Conservation (phyloP, 176 grass and related monocot species). For the Oropetium thomaeum region DNA sequence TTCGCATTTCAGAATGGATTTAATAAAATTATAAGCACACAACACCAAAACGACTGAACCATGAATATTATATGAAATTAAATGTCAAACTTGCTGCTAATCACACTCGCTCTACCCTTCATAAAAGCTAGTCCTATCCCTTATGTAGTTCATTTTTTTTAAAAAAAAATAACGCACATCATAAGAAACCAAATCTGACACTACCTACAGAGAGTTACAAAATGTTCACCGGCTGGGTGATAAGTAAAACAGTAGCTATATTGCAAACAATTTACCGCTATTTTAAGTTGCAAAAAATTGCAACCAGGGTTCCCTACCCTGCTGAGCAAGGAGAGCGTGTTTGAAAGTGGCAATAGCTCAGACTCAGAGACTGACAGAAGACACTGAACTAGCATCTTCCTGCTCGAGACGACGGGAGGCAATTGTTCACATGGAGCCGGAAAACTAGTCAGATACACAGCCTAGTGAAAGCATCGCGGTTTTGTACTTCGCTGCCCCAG, state of each 20-base stretch:
- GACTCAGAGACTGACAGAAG: background rate
- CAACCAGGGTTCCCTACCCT: background rate
- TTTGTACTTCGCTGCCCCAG: constrained; percentile 10
- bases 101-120: background rate
- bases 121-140: background rate
- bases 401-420: background rate
- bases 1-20: background rate
- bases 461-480: background rate
- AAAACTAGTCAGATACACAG: background rate
- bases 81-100: background rate
- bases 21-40: background rate
- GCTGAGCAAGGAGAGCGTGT: background rate
- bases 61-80: background rate
- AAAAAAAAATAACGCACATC: background rate
- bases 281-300: background rate
- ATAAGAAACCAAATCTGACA: background rate
- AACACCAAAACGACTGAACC: constrained; percentile 4
- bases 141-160: background rate
- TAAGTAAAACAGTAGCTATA: background rate
- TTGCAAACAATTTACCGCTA: background rate
- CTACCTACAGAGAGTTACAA: background rate
- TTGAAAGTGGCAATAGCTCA: background rate
- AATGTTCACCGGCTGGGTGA: background rate
- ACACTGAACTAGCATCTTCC: background rate
- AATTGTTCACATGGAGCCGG: background rate